Evolutionary conservation across 176 grass and related monocot species (phyloP).

Genomic region (Tillandsia fasciculata): DNA sequence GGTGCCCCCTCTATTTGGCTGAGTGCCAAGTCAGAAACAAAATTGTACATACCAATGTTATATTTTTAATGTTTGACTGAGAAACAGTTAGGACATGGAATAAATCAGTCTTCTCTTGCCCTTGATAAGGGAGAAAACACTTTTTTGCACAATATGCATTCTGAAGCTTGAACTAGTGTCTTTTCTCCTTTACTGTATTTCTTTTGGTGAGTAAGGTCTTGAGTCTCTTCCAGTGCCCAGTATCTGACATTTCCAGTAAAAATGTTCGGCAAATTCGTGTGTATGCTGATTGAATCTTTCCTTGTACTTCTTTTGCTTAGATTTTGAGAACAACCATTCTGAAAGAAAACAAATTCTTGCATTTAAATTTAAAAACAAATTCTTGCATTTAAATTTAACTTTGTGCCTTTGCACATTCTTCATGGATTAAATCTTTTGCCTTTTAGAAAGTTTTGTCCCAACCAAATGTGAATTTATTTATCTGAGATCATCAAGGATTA

Average conservation of each 20-base stretch:
- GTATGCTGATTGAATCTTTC: neutral
- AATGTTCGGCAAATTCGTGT: no score
- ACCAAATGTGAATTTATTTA: neutral
- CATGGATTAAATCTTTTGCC: neutral
- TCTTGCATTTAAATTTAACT: neutral
- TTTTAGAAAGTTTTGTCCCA: neutral
- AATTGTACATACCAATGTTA: no score
- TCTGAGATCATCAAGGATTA: neutral
- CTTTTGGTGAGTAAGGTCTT: no score
- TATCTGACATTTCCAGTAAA: neutral
- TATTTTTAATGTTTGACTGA: neutral
- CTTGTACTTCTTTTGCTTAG: neutral
- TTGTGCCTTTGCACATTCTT: neutral
- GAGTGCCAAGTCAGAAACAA: neutral
- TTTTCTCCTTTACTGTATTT: neutral
- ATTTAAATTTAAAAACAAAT: neutral
- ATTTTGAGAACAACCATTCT: neutral
- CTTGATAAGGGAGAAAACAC: neutral
- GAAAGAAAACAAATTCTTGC: neutral
- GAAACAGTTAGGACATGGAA: neutral
- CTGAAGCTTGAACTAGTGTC: neutral
- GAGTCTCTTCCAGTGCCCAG: neutral
- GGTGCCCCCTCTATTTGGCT: no score
- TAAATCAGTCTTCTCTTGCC: neutral
- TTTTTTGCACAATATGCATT: neutral